Base-by-base conservation (phyloP, 805 yeast genomes). In the Peterozyma xylosa region DNA sequence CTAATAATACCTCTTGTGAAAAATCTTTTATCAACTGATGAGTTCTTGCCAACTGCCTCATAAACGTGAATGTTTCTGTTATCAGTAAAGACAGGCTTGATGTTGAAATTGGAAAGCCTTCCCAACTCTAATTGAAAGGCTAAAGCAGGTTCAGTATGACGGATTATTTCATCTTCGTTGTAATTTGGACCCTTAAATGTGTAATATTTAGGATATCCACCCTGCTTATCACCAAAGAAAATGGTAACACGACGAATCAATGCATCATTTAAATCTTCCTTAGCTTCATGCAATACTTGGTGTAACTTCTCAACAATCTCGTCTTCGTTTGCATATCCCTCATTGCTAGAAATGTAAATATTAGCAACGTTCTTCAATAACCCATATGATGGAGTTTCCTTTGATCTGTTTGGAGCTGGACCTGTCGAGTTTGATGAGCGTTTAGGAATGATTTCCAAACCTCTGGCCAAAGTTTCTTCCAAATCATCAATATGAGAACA, bases 141-240 rank as follows among this genome's bases (percentile, higher is more conserved):
- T 57, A 91, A 74, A 36, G 98, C 96, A 18, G 99, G 99, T 66
- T 93, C 98, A 54, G 93, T 89, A 63, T 93, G 97, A 71, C 99
- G 89, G 62, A 93, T 86, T 16, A 90, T 90, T 66, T 82, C 80
- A 69, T 93, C 96, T 69, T 93, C 99, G 33, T 55, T 57, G 61
- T 85, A 93, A 33, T 74, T 74, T 42, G 95, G 95, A 49, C 91
- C 96, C 58, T 86, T 86, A 77, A 87, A 93, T 34, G 98, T 93
- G 71, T 82, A 93, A 72, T 91, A 93, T 65, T 85, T 86, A 55
- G 99, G 99, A 66, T 91, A 90, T 41, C 85, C 63, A 51, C 98
- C 98, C 56, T 80, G 80, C 43, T 73, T 76, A 61, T 81, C 80
- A 48, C 95, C 96, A 53, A 93, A 73, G 48, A 89, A 86, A 66